Evolutionary conservation across 768 basidiomycete species (phyloP).

Genomic region (Gloeostereum incarnatum): DNA sequence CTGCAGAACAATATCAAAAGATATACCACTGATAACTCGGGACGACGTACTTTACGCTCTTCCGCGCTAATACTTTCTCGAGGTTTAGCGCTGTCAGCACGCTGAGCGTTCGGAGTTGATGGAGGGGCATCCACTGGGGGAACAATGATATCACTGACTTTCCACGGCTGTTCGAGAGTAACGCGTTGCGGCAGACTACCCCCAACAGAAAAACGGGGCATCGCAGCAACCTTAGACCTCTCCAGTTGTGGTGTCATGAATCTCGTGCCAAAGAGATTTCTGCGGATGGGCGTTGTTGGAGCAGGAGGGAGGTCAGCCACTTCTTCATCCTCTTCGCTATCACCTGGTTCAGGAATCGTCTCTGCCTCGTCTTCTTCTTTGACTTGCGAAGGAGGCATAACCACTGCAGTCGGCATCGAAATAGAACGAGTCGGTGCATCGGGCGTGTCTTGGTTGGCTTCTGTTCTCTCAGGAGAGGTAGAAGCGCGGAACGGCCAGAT

Average conservation of each 20-base stretch:
- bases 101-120: neutral
- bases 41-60: neutral
- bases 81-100: neutral
- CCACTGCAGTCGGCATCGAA: too few species aligned
- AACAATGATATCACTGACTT: slow-evolving; percentile 44
- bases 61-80: too few species aligned
- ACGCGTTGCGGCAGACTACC: slow-evolving; percentile 38
- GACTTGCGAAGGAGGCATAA: too few species aligned
- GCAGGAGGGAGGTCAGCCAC: slow-evolving; percentile 16
- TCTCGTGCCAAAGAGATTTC: slow-evolving; percentile 19
- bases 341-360: too few species aligned
- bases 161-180: slow-evolving; percentile 43
- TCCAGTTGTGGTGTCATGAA: slow-evolving; percentile 56
- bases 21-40: slow-evolving; percentile 1
- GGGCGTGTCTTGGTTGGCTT: neutral
- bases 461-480: slow-evolving; percentile 9
- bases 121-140: slow-evolving; percentile 14
- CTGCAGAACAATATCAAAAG: slow-evolving; percentile 16
- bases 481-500: slow-evolving; percentile 31
- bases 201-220: slow-evolving; percentile 31
- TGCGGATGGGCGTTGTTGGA: slow-evolving; percentile 11
- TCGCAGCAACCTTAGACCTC: slow-evolving; percentile 9
- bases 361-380: too few species aligned
- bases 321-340: slow-evolving; percentile 12
- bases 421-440: too few species aligned